Conservation (phyloP, 2,329 filamentous ascomycete species). For the Aureobasidium musti region DNA sequence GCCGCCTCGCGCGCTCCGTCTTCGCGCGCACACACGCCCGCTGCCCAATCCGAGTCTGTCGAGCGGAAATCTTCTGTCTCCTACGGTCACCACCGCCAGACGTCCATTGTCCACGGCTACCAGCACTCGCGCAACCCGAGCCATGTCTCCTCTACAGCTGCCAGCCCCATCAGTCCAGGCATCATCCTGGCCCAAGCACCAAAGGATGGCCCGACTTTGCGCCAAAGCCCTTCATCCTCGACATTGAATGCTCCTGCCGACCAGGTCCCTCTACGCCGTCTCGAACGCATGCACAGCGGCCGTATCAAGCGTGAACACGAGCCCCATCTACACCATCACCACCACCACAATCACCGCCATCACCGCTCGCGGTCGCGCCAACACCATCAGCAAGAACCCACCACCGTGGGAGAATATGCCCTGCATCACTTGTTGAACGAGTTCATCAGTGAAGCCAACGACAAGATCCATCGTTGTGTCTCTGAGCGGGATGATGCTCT, state of each 20-base stretch:
- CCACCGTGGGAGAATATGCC: slow-evolving; percentile 97
- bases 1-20: slow-evolving; percentile 47
- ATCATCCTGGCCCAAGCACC: slow-evolving; percentile 61
- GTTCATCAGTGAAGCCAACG: slow-evolving; percentile 95
- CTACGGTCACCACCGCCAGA: slow-evolving; percentile 92
- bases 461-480: slow-evolving; percentile 89
- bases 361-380: slow-evolving; percentile 70
- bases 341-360: slow-evolving; percentile 59
- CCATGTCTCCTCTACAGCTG: slow-evolving; percentile 70
- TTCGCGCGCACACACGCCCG: slow-evolving; percentile 49
- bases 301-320: slow-evolving; percentile 71
- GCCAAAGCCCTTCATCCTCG: slow-evolving; percentile 32
- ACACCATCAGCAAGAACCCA: slow-evolving; percentile 70
- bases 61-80: slow-evolving; percentile 57
- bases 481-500: slow-evolving; percentile 76
- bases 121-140: slow-evolving; percentile 91
- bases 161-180: slow-evolving; percentile 84
- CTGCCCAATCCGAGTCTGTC: slow-evolving; percentile 45
- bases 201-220: slow-evolving; percentile 20
- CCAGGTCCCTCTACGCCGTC: slow-evolving; percentile 35
- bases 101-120: slow-evolving; percentile 94
- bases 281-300: slow-evolving; percentile 53
- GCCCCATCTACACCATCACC: slow-evolving; percentile 69
- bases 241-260: slow-evolving; percentile 27
- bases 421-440: slow-evolving; percentile 95